A percentile compares a stretch with the other conserved stretches of the same genome.
Conservation (phyloP, 2,329 filamentous ascomycete species). For the Talaromyces sp. region DNA sequence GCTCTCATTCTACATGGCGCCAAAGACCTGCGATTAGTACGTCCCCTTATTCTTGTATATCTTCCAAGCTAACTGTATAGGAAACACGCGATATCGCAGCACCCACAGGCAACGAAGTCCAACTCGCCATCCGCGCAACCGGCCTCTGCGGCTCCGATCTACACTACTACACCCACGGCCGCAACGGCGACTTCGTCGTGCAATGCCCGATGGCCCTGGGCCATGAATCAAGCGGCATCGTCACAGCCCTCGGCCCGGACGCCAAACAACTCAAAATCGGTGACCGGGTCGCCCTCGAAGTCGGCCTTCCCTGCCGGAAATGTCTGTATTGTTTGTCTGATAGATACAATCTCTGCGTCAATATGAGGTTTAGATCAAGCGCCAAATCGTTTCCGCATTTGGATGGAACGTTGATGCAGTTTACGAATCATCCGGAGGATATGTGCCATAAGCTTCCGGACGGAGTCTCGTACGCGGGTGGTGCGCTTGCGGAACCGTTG, state of each 20-base stretch:
- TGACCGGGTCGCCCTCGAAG: conserved; percentile 89
- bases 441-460: conserved; percentile 61
- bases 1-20: conserved; percentile 60
- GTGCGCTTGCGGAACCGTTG: conserved; percentile 60
- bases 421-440: conserved; percentile 60
- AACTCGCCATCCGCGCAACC: conserved; percentile 64
- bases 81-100: conserved; percentile 52
- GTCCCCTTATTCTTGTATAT: conserved; percentile 21
- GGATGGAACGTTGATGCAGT: conserved; percentile 63
- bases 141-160: conserved; percentile 71
- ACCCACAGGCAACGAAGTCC: conserved; percentile 57
- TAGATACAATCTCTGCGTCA: conserved; percentile 62
- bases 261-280: conserved; percentile 66
- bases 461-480: conserved; percentile 54
- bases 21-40: conserved; percentile 60
- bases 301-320: conserved; percentile 75
- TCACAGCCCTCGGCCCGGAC: conserved; percentile 66
- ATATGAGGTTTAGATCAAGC: conserved; percentile 58
- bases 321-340: conserved; percentile 57
- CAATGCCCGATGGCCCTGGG: conserved; percentile 78
- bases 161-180: conserved; percentile 84
- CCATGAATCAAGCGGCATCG: conserved; percentile 74
- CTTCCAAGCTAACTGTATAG: conserved; percentile 26
- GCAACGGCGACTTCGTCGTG: conserved; percentile 82
- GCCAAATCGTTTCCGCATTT: conserved; percentile 62